phyloP scores from a whole-genome alignment of 495 filamentous ascomycete species.

The Apodospora peruviana region DNA sequence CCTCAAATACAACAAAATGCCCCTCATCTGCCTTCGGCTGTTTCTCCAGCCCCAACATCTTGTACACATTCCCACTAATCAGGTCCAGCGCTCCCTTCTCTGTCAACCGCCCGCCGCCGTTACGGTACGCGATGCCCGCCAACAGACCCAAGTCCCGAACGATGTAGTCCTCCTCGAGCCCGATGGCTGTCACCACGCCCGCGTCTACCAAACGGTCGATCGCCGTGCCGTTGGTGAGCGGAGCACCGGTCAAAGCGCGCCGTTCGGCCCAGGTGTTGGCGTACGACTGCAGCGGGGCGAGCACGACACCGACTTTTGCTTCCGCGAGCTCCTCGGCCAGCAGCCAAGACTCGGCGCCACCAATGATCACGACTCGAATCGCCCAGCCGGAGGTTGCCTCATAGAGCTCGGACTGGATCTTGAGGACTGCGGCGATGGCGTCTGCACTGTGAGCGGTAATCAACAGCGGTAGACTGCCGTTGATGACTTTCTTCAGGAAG shows the following conservation, averaged over 20 bases:
- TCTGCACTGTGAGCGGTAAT: conserved; percentile 43
- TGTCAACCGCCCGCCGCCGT: conserved; percentile 43
- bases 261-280: conserved; percentile 41
- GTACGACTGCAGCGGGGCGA: conserved; percentile 40
- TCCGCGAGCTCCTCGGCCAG: conserved; percentile 42
- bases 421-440: conserved; percentile 33
- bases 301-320: conserved; percentile 41
- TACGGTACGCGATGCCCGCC: conserved; percentile 45
- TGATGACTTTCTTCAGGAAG: conserved; percentile 34
- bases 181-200: conserved; percentile 39
- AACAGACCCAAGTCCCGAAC: conserved; percentile 41
- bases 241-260: conserved; percentile 43
- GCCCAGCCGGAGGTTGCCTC: conserved; percentile 5
- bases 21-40: conserved; percentile 15
- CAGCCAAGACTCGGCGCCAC: conserved; percentile 44
- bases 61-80: conserved; percentile 42
- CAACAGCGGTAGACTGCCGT: conserved; percentile 30
- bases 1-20: conserved; percentile 42
- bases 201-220: conserved; percentile 41
- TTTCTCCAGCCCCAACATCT: conserved; percentile 38
- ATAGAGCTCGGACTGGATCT: conserved; percentile 34
- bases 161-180: conserved; percentile 44
- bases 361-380: conserved; percentile 38
- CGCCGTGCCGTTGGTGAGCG: conserved; percentile 46
- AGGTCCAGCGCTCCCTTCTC: conserved; percentile 32